Percentiles rank a stretch among this genome's conserved stretches.
Conservation (phyloP, 2,329 filamentous ascomycete species). For the Fusarium clavum region DNA sequence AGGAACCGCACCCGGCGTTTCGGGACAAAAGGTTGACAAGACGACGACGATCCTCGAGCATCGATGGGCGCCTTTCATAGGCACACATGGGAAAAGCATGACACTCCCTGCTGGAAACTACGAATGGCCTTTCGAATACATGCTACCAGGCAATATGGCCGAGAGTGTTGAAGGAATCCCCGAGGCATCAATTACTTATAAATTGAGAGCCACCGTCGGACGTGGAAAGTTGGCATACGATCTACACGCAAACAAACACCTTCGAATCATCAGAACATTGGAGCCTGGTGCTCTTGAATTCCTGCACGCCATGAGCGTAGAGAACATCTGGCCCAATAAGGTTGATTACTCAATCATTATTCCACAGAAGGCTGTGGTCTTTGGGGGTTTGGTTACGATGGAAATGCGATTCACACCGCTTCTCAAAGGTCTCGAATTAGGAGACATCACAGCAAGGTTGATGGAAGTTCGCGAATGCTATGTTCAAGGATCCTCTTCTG, state of each 20-base stretch:
- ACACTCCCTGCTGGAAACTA: conserved; percentile 80
- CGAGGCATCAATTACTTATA: conserved; percentile 89
- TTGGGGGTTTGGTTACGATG: conserved; percentile 86
- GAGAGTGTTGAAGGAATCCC: conserved; percentile 93
- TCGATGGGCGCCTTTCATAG: conserved; percentile 75
- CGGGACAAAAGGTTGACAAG: conserved; percentile 69
- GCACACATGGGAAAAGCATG: conserved; percentile 65
- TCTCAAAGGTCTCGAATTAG: conserved; percentile 87
- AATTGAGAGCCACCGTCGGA: conserved; percentile 88
- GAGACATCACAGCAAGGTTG: conserved; percentile 83
- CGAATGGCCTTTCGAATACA: conserved; percentile 82
- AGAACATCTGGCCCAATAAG: conserved; percentile 98
- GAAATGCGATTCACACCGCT: conserved; percentile 90
- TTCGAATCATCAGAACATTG: conserved; percentile 82
- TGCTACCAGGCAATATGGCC: conserved; percentile 76
- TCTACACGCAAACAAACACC: conserved; percentile 80
- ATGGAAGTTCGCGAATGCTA: conserved; percentile 81
- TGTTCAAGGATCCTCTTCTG: conserved; percentile 57
- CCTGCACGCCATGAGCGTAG: conserved; percentile 91
- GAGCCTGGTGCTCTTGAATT: conserved; percentile 81
- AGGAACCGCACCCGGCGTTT: conserved; percentile 67
- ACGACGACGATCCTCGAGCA: conserved; percentile 73
- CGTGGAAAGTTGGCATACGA: conserved; percentile 91
- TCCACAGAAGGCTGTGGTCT: conserved; percentile 93
- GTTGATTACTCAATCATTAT: conserved; percentile 94